Conservation (phyloP, 1,284 basidiomycete species). For the Ustilago cynodontis region DNA sequence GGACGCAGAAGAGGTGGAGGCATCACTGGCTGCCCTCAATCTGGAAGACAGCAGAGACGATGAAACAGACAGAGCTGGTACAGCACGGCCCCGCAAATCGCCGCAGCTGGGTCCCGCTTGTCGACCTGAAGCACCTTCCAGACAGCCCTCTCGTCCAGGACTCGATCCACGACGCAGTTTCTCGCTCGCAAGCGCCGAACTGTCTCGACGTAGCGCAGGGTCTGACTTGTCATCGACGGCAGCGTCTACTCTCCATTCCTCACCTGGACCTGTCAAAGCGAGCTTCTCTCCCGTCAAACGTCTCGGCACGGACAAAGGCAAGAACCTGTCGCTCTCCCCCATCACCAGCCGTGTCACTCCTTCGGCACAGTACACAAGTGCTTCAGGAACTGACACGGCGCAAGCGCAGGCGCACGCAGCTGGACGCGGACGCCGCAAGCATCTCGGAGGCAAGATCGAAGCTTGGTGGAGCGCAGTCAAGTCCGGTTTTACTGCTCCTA, state of each 20-base stretch:
- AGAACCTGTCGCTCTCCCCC: conserved; percentile 59
- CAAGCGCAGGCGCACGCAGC: conserved; percentile 38
- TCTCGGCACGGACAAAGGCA: conserved; percentile 41
- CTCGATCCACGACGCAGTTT: conserved; percentile 38
- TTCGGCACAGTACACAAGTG: conserved; percentile 39
- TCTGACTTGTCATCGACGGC: conserved; percentile 16
- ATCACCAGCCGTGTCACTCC: conserved; percentile 54
- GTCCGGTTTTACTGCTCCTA: conserved; percentile 55
- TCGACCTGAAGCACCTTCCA: conserved; percentile 26
- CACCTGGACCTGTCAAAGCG: conserved; percentile 31
- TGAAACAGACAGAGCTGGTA: not conserved
- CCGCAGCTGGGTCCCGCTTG: conserved; percentile 37
- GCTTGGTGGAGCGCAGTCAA: conserved; percentile 68
- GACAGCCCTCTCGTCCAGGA: conserved; percentile 23
- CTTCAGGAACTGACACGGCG: conserved; percentile 22
- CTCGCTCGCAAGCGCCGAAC: conserved; percentile 43
- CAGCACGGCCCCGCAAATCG: conserved; percentile 25
- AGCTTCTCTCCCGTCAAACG: conserved; percentile 43
- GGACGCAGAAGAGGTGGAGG: conserved; percentile 47
- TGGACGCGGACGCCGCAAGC: conserved; percentile 46
- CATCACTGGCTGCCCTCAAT: conserved; percentile 36
- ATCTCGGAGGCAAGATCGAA: conserved; percentile 65
- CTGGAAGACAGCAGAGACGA: conserved; percentile 27
- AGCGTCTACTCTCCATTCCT: conserved; percentile 20
- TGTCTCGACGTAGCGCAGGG: conserved; percentile 16